These are phyloP conservation scores for Eucalyptus polybractea DNA, from an alignment of 345 rosid species.

Conservation along the genomic window DNA sequence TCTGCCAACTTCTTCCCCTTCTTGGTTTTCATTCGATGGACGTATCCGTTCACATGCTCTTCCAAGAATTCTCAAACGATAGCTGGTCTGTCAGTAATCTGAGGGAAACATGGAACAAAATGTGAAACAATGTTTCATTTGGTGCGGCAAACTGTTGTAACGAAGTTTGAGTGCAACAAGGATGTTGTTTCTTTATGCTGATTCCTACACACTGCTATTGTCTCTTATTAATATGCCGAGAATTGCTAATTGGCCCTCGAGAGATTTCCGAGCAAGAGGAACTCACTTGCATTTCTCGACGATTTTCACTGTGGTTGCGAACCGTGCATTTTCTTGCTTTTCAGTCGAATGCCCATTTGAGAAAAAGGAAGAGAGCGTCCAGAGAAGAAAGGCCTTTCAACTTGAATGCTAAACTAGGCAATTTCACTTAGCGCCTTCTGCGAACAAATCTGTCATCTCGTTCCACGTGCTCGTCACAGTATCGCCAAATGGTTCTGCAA, in stretches of 20 bases:
- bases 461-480: background rate
- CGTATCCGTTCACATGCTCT: background rate
- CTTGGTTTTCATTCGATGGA: background rate
- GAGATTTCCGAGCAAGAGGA: background rate
- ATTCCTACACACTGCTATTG: rapidly evolving
- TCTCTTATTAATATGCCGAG: background rate
- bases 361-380: background rate
- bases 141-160: background rate
- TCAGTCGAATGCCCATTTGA: background rate
- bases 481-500: background rate
- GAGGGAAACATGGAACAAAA: background rate
- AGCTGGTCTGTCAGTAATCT: background rate
- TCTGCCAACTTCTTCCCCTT: background rate
- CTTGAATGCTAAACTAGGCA: background rate
- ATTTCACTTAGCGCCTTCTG: background rate
- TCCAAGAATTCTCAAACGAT: background rate
- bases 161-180: rapidly evolving
- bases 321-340: background rate
- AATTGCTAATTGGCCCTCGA: background rate
- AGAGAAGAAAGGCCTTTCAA: background rate
- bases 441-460: background rate
- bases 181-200: background rate
- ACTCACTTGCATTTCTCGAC: background rate
- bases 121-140: background rate
- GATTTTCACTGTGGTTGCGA: background rate